Base-by-base conservation (phyloP, 2,329 filamentous ascomycete genomes). In the Corynespora cassiicola region DNA sequence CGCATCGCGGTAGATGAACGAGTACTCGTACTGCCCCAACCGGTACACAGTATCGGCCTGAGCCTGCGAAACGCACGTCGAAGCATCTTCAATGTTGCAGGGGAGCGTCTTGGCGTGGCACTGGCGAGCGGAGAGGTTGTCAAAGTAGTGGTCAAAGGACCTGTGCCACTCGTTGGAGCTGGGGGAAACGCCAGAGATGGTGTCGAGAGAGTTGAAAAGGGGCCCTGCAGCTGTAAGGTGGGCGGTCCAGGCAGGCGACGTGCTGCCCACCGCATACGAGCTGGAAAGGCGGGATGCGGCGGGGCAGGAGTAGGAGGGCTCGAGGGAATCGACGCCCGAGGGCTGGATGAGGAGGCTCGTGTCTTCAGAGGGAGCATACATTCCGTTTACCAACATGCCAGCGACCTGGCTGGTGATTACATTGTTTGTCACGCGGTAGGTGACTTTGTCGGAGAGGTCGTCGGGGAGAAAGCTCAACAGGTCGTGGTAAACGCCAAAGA, bases 331-430 rank as follows among this genome's bases (percentile, higher is more conserved):
- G 50, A 88, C 69, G 6, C 75, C 76, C 2, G 69, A 66, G 3
- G 82, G 71, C 48, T 79, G 76, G 36, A 79, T 71, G 5, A 63
- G 59, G 1, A 79, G 65, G 2, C 70, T 61, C 2, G 68, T 47
- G 12, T 60, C 52, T 21, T 30, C 6, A 1, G 47, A 30, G 10
- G 57, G 47, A 1, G 37, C 22, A 31, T 60, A 64, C 83, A 90
- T 89, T 40, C 85, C 88, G 39, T 78, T 73, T 37, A 90, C 76
- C 6, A 92, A 65, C 80, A 89, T 88, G 39, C 85, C 80, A 8
- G 86, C 87, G 11, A 92, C 88, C 66, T 94, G 86, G 55, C 81
- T 86, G 2, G 89, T 94, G 58, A 95, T 92, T 33, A 84, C 76
- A 66, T 94, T 94, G 63, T 88, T 88, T 0, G 88, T 91, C 8